Evolutionary conservation across 169 alveolate genomes (phyloP), one percentile per base, ranked within the genome.

Genomic region (Sarcocystis neurona): DNA sequence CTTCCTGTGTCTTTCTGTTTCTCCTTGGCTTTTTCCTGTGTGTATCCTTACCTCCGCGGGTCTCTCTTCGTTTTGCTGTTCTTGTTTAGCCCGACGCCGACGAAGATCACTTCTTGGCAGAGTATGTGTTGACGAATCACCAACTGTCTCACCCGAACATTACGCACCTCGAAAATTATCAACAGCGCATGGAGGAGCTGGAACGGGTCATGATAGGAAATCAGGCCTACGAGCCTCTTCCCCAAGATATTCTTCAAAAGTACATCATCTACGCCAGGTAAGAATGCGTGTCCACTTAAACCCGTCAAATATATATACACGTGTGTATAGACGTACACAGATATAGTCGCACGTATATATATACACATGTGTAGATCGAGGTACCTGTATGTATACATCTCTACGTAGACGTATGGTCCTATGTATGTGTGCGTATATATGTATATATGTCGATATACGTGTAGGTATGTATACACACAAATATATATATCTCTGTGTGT

Each of bases 81-180:
- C 66, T 77, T n/a, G 41, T 20, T 56, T 90, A 58, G 91, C 94
- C 92, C 58, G 93, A 75, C 43, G 93, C 82, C 3, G 92, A 79
- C 80, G 84, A 97, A 48, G 99, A 99, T 93, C 96, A 95, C 89
- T 94, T 96, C 72, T 92, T 99, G 82, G 99, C 99, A 68, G 97
- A 99, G 58, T 98, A 98, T 94, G 99, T 99, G 75, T 96, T 99
- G 47, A 98, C 98, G 75, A 96, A 97, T 87, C 99, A 98, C 91
- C 98, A 97, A 53, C 96, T 96, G 92, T 90, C 94, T 88, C 99
- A 98, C 88, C 99, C 99, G 41, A 75, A 66, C 39, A 50, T 85
- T 47, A 93, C 93, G 66, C 87, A 90, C 86, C 60, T 91, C 91
- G 82, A 92, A 87, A 39, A 95, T 78, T 50, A 68, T 27, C 92